Percentiles rank a stretch among this genome's conserved stretches.
Conservation (phyloP, 2,329 filamentous ascomycete genomes). For the Calonectria ilicicola region DNA sequence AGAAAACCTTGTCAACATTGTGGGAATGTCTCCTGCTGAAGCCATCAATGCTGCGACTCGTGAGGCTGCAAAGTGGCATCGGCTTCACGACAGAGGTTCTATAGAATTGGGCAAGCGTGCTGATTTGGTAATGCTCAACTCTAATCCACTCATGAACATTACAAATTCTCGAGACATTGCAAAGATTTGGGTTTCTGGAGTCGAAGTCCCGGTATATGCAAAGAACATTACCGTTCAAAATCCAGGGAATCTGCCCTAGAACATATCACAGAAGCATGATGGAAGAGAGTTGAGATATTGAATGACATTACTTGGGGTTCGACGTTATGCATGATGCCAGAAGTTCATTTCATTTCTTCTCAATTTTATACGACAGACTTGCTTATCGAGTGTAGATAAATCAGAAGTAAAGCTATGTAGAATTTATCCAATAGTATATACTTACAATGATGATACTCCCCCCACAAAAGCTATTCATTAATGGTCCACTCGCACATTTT, state of each 20-base stretch:
- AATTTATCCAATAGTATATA: too few relatives aligned
- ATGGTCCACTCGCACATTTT: too few relatives aligned
- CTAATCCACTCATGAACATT: neutral
- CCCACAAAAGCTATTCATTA: too few relatives aligned
- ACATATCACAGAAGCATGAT: too few relatives aligned
- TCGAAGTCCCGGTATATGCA: neutral
- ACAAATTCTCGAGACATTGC: neutral
- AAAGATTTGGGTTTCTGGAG: neutral
- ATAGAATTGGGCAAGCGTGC: neutral
- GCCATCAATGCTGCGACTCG: neutral
- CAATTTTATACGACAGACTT: too few relatives aligned
- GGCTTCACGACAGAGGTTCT: neutral
- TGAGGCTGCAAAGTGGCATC: neutral
- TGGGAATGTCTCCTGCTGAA: neutral
- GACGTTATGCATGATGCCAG: too few relatives aligned
- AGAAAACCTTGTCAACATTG: neutral
- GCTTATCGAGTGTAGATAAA: too few relatives aligned
- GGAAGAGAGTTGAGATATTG: too few relatives aligned
- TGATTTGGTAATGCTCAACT: neutral
- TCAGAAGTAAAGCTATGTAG: too few relatives aligned
- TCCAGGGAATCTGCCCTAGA: neutral
- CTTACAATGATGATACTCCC: too few relatives aligned
- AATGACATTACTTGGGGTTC: too few relatives aligned
- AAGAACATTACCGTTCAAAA: neutral
- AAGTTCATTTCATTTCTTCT: too few relatives aligned